These are phyloP conservation scores for Tagetes patula DNA, from an alignment of 129 eudicot species.

Conservation along the genomic window DNA sequence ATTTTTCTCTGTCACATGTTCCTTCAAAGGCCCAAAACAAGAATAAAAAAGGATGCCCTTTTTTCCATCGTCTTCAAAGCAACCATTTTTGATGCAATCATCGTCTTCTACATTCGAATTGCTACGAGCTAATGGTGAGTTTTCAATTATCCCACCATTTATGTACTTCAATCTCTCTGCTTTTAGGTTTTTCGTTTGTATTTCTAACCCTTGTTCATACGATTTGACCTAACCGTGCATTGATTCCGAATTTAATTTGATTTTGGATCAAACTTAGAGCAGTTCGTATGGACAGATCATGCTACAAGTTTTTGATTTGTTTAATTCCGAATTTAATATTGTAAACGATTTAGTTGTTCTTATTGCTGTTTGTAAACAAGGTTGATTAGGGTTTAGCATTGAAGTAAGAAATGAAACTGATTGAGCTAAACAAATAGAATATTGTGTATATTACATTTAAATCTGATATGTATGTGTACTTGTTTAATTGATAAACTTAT, in stretches of 20 bases:
- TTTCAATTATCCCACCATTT: neutral
- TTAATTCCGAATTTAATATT: too few species aligned
- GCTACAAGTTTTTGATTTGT: neutral
- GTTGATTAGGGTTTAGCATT: neutral
- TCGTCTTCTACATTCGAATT: constrained; percentile 22
- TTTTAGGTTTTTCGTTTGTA: neutral
- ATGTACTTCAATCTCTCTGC: constrained; percentile 1
- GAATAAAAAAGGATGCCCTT: neutral
- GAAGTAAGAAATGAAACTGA: neutral
- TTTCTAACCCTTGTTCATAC: neutral
- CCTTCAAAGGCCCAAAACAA: constrained; percentile 6
- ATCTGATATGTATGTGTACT: neutral
- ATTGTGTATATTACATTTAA: neutral
- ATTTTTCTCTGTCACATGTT: too few species aligned
- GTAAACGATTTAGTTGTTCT: neutral
- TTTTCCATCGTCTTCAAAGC: neutral
- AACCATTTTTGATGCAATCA: constrained; percentile 29
- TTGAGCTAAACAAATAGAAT: neutral
- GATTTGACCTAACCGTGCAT: neutral
- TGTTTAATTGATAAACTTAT: neutral
- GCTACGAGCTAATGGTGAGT: constrained; percentile 26
- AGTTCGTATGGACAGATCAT: neutral
- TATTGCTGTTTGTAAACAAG: constrained; percentile 8
- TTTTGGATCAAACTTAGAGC: neutral
- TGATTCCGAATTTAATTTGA: neutral